Evolutionary conservation across 805 yeast species (phyloP), one percentile per base, ranked within the genome.

Genomic region (Hanseniaspora taiwanica): DNA sequence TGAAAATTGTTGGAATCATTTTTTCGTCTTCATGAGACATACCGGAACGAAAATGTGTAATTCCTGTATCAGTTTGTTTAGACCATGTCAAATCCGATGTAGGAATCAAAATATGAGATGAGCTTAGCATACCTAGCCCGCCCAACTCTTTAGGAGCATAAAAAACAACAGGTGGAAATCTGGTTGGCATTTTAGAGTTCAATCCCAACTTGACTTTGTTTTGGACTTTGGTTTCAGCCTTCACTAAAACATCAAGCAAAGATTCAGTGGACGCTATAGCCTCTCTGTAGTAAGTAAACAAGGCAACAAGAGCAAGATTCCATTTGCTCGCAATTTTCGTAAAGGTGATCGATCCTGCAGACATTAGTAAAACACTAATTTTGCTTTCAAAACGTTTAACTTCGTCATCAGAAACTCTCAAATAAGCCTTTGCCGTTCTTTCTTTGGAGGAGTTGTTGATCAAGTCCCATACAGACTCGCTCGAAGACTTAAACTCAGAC

Each of bases 131-230:
- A 20, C 98, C 99, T 35, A 91, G 64, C 35, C 99, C 99, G 38
- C 99, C 98, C 3, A 91, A 63, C 56, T 91, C 99, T 50, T 87
- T 89, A 0, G 98, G 98, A 0, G 98, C 86, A 56, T 91, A 91
- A 53, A 91, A 91, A 0, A 91, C 98, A 3, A 96, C 96, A 0
- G 98, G 99, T 3, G 99, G 99, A 62, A 91, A 91, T 42, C 99
- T 69, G 0, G 96, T 78, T 1, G 99, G 99, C 99, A 91, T 91
- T 60, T 91, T 91, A 12, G 97, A 89, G 52, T 91, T 91, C 45
- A 91, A 68, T 0, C 98, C 98, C 64, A 89, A 72, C 55, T 91
- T 91, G 16, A 91, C 95, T 48, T 94, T 70, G 40, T 87, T 91
- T 60, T 91, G 99, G 35, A 91, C 80, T 53, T 82, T 79, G 0